Conservation (phyloP, 805 yeast species). For the Alloascoidea africana region DNA sequence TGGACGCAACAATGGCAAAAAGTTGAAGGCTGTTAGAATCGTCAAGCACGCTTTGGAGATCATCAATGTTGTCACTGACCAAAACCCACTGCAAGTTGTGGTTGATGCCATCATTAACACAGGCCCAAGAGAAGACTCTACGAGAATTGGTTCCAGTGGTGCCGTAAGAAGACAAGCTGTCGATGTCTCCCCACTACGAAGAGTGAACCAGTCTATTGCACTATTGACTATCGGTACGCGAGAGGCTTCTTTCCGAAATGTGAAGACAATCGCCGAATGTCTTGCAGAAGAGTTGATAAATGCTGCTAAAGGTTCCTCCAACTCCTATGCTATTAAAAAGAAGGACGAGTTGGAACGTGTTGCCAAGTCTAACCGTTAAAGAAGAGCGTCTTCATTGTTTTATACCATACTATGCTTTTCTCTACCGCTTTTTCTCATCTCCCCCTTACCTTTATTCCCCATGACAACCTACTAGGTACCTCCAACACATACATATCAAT, state of each 20-base stretch:
- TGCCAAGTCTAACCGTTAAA: constrained; percentile 99
- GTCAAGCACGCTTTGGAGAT: constrained; percentile 98
- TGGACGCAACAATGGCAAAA: constrained; percentile 99
- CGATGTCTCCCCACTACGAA: constrained; percentile 99
- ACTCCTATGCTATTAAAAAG: constrained; percentile 99
- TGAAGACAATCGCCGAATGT: constrained; percentile 99
- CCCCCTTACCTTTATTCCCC: constrained; percentile 3
- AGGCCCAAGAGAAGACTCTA: constrained; percentile 99
- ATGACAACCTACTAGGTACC: too few relatives aligned
- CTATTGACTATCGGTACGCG: constrained; percentile 97
- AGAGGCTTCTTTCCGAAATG: constrained; percentile 99
- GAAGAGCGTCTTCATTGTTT: too few relatives aligned
- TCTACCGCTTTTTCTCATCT: background rate
- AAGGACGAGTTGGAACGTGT: constrained; percentile 99
- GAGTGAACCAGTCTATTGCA: constrained; percentile 99
- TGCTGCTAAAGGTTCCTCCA: constrained; percentile 99
- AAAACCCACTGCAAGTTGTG: constrained; percentile 97
- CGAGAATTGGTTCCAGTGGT: constrained; percentile 99
- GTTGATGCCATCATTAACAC: constrained; percentile 99
- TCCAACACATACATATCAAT: too few relatives aligned
- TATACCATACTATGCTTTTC: background rate
- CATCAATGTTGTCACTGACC: constrained; percentile 93
- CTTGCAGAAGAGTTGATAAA: constrained; percentile 99
- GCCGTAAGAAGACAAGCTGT: constrained; percentile 99
- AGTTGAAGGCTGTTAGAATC: constrained; percentile 99